Percentiles rank a stretch among this genome's conserved stretches.
These are phyloP conservation scores for Ambrosia hybrid DNA, from an alignment of 140 eudicot species.

Conservation along the genomic window DNA sequence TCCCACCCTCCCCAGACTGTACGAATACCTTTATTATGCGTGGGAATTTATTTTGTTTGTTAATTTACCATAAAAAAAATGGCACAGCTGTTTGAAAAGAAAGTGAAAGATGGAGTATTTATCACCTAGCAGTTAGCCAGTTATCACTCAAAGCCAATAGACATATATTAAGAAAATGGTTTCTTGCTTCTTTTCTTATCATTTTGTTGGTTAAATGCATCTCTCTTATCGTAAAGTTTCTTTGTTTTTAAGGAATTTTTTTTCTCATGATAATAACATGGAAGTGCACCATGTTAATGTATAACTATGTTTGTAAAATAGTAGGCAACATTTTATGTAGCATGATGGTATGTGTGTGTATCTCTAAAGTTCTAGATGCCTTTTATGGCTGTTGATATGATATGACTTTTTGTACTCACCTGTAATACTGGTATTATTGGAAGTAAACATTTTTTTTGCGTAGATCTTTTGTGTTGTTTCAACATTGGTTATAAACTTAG, in stretches of 20 bases:
- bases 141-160: neutral
- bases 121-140: neutral
- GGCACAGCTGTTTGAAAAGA: neutral
- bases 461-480: constrained; percentile 8
- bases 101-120: neutral
- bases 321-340: neutral
- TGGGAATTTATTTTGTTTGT: too few relatives aligned
- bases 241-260: neutral
- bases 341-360: constrained; percentile 7
- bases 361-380: too few relatives aligned
- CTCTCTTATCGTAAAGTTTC: neutral
- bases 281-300: neutral
- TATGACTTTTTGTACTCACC: neutral
- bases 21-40: too few relatives aligned
- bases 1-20: too few relatives aligned
- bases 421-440: constrained; percentile 3
- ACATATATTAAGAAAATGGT: neutral
- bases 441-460: neutral
- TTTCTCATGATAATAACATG: constrained; percentile 6
- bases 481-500: neutral
- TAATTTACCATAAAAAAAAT: too few relatives aligned
- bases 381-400: too few relatives aligned
- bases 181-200: neutral
- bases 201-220: neutral
- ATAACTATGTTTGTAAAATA: neutral